Evolutionary conservation across 257 asterid species (phyloP), one percentile per base, ranked within the genome.

Genomic region (Solanum peruvianum): DNA sequence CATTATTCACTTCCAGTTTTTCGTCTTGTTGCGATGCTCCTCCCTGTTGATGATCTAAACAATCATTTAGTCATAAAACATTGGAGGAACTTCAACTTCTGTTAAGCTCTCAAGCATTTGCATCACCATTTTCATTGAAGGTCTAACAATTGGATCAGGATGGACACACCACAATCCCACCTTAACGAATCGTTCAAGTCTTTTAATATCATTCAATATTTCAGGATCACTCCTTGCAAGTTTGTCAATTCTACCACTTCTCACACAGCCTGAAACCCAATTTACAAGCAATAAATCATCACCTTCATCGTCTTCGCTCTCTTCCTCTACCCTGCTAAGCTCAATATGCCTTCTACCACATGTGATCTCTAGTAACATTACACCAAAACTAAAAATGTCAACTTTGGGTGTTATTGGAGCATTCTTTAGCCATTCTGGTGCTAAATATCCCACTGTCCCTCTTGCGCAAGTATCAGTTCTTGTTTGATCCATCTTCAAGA

Each of bases 381-480:
- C 58, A 14, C 87, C 89, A 9, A 25, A 87, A 33, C 89, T 87
- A 4, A 71, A 87, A 2, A 76, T 82, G 69, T 87, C 89, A 1
- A 75, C 87, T 39, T 87, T 87, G 0, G 84, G 62, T 7, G 89
- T 73, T 9, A 87, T 41, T 29, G 86, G 84, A 1, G 70, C 64
- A 31, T 56, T 84, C 85, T 18, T 72, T 47, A 72, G 52, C 89
- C 87, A 88, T 64, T 88, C 87, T 10, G 90, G 90, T 31, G 90
- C 90, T 4, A 88, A 25, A 18, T 88, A 88, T 11, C 88, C 90
- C 39, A 62, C 86, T 47, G 90, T 88, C 76, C 88, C 90, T 80
- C 90, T 85, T 7, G 83, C 45, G 11, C 66, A 20, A 21, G 90
- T 88, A 33, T 33, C 75, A 9, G 86, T 76, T 60, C 73, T 58